A percentile compares a stretch with the other conserved stretches of the same genome.
Evolutionary conservation across 805 yeast species (phyloP).

Genomic region (Cyberlindnera mrakii): DNA sequence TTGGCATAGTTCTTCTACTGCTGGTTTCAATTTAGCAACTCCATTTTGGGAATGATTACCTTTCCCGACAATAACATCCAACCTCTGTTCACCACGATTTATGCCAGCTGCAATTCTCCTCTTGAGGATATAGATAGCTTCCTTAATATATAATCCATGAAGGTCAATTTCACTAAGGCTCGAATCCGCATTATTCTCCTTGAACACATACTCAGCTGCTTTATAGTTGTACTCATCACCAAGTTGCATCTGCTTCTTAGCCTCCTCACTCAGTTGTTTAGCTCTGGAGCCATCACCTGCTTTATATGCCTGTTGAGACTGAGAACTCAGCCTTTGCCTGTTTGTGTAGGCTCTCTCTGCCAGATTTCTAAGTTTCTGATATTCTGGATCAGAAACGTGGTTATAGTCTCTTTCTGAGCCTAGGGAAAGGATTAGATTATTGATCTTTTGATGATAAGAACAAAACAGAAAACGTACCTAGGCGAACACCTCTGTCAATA

Average conservation of each 20-base stretch:
- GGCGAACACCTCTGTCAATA: constrained; percentile 10
- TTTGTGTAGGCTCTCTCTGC: constrained; percentile 65
- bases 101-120: constrained; percentile 65
- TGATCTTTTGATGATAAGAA: neutral
- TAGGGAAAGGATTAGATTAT: neutral
- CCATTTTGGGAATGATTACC: constrained; percentile 81
- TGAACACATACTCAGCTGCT: constrained; percentile 88
- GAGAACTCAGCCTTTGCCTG: constrained; percentile 46
- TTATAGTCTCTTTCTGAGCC: constrained; percentile 48
- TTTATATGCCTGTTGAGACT: constrained; percentile 75
- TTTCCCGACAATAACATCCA: constrained; percentile 88
- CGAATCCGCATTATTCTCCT: constrained; percentile 85
- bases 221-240: constrained; percentile 67
- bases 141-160: constrained; percentile 87
- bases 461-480: constrained; percentile 10
- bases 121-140: constrained; percentile 74
- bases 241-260: constrained; percentile 49
- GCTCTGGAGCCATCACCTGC: constrained; percentile 71
- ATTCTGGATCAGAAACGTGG: constrained; percentile 64
- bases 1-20: constrained; percentile 69
- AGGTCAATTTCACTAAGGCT: constrained; percentile 81
- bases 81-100: constrained; percentile 46
- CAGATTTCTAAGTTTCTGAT: constrained; percentile 52
- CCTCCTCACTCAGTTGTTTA: constrained; percentile 61
- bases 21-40: constrained; percentile 84